These are phyloP conservation scores for Gonapodya sp. DNA, from an alignment of 192 early-diverging fungal genomes.

Conservation along the genomic window DNA sequence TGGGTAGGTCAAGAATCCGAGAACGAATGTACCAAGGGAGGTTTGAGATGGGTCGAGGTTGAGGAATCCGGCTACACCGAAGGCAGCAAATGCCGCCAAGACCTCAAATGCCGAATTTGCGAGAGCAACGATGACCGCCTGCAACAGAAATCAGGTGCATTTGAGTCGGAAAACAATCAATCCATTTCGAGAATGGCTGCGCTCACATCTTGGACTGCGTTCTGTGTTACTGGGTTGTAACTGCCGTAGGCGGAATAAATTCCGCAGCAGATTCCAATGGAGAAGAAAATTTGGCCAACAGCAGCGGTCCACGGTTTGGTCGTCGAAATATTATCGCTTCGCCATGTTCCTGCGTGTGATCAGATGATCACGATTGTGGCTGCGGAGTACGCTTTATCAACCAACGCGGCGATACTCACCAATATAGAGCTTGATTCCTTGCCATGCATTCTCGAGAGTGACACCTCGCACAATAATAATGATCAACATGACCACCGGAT, in stretches of 20 bases:
- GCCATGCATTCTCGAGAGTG: not conserved
- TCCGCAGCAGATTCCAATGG: not conserved
- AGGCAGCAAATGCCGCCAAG: not conserved
- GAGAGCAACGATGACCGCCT: not conserved
- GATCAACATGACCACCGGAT: not conserved
- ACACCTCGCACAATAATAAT: not conserved
- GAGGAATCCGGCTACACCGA: not conserved
- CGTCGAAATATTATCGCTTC: not conserved
- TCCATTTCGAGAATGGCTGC: not conserved
- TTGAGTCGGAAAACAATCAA: not conserved
- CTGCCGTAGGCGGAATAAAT: not conserved
- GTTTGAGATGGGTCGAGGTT: not conserved
- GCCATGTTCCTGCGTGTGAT: too few species aligned
- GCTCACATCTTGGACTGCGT: not conserved
- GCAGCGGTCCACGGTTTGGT: not conserved
- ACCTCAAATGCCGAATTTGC: not conserved
- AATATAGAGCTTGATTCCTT: not conserved
- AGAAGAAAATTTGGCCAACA: not conserved
- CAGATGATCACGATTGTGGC: too few species aligned
- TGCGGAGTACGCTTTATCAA: too few species aligned
- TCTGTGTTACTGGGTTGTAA: not conserved
- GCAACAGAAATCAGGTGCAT: not conserved
- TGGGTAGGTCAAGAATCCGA: not conserved
- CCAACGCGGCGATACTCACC: too few species aligned
- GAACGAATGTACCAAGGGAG: not conserved